Conservation (phyloP, 2,329 filamentous ascomycete species). For the Aspergillus texensis region DNA sequence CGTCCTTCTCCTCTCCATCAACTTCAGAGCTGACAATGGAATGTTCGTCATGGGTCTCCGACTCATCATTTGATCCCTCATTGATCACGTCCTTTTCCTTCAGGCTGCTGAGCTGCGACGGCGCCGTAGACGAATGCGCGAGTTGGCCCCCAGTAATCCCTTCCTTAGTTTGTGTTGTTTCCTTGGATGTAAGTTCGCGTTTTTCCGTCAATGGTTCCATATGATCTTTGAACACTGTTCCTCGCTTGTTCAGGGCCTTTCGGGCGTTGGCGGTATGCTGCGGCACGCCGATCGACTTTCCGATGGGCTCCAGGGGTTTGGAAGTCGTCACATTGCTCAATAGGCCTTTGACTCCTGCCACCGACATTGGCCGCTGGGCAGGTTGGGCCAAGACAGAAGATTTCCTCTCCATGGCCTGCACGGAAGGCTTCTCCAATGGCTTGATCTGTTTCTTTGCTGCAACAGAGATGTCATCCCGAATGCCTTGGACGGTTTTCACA, state of each 20-base stretch:
- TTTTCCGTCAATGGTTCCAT: slow-evolving; percentile 39
- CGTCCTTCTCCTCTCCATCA: slow-evolving; percentile 30
- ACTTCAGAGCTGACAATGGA: slow-evolving; percentile 29
- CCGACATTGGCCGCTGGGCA: slow-evolving; percentile 61
- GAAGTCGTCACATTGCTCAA: slow-evolving; percentile 36
- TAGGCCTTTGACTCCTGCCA: slow-evolving; percentile 42
- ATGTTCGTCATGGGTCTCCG: slow-evolving; percentile 22
- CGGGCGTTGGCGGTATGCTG: slow-evolving; percentile 43
- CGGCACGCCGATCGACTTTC: slow-evolving; percentile 35
- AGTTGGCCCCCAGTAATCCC: slow-evolving; percentile 21
- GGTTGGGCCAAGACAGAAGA: slow-evolving; percentile 56
- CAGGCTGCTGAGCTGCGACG: slow-evolving; percentile 14
- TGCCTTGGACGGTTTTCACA: slow-evolving; percentile 39
- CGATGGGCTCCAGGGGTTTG: slow-evolving; percentile 35
- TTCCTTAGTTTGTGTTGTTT: slow-evolving; percentile 27
- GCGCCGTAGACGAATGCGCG: slow-evolving; percentile 14
- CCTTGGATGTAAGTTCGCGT: slow-evolving; percentile 33
- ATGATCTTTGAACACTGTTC: slow-evolving; percentile 58
- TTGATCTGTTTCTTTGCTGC: slow-evolving; percentile 49
- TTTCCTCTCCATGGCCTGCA: slow-evolving; percentile 43
- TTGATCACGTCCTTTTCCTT: slow-evolving; percentile 15
- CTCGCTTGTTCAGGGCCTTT: slow-evolving; percentile 56
- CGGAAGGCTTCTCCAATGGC: slow-evolving; percentile 32
- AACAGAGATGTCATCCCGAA: slow-evolving; percentile 61
- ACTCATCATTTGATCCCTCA: slow-evolving; percentile 14